These are phyloP conservation scores for Aeschynomene evenia DNA, from an alignment of 306 rosid species.

Conservation along the genomic window DNA sequence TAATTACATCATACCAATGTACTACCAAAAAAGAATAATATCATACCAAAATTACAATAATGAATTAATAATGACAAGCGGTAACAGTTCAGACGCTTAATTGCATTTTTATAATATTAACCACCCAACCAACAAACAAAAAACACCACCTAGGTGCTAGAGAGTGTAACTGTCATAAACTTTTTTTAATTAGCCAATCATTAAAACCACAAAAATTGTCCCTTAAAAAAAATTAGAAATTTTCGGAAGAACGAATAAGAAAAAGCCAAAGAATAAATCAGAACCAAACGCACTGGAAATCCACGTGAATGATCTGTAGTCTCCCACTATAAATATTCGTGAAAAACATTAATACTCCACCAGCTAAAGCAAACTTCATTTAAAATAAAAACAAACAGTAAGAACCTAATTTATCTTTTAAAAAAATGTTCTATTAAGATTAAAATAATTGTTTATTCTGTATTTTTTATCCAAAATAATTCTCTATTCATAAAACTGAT, in stretches of 20 bases:
- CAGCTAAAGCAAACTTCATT: slow-evolving; percentile 11
- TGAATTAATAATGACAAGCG: background rate
- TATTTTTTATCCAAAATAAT: too few species aligned
- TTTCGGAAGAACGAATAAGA: background rate
- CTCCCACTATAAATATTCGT: background rate
- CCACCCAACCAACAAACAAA: slow-evolving; percentile 17
- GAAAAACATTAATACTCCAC: background rate
- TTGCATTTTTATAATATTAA: background rate
- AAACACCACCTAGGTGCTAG: background rate
- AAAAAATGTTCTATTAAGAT: too few species aligned
- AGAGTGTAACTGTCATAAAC: slow-evolving; percentile 4
- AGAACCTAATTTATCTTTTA: too few species aligned
- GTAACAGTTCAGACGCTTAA: background rate
- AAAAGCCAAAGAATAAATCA: slow-evolving; percentile 4
- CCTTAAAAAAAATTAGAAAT: background rate
- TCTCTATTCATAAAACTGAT: too few species aligned
- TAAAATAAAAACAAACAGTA: too few species aligned
- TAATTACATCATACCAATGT: background rate
- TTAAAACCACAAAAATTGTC: background rate
- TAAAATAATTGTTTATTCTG: too few species aligned
- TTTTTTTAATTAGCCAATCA: slow-evolving; percentile 16
- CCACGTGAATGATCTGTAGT: slow-evolving; percentile 39
- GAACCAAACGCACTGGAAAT: slow-evolving; percentile 11
- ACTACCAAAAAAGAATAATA: background rate
- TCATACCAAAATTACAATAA: background rate